These are phyloP conservation scores for Chalciporus chontae DNA, from an alignment of 768 basidiomycete species.

Conservation along the genomic window DNA sequence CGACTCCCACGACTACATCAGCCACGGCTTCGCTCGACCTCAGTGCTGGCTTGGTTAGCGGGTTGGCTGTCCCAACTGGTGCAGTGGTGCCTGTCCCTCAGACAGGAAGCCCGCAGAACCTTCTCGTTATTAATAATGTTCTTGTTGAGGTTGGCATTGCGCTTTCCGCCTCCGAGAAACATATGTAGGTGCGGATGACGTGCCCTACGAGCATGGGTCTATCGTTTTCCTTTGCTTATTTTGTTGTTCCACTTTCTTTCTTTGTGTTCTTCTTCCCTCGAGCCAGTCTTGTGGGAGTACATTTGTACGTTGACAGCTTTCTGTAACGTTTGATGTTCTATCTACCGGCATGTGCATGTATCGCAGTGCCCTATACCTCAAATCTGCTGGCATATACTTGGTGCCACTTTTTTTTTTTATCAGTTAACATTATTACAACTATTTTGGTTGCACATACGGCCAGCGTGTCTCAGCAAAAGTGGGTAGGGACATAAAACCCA, in stretches of 20 bases:
- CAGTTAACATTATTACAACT: conserved; percentile 1
- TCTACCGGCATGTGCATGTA: conserved; percentile 14
- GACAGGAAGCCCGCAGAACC: conserved; percentile 30
- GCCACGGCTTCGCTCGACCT: conserved; percentile 10
- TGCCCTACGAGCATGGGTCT: background rate
- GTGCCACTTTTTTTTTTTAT: background rate
- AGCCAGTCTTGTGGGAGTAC: conserved; percentile 3
- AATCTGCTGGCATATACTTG: background rate
- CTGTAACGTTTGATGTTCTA: conserved; percentile 1
- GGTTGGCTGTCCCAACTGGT: conserved; percentile 24
- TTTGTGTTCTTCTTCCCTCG: conserved; percentile 3
- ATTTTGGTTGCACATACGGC: conserved; percentile 1
- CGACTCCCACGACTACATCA: conserved; percentile 19
- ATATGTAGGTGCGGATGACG: background rate
- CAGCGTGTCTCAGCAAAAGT: background rate
- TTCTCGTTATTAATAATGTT: conserved; percentile 33
- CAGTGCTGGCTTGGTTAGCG: conserved; percentile 21
- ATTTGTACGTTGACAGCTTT: background rate
- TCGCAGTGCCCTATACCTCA: conserved; percentile 19
- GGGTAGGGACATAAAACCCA: too few species aligned
- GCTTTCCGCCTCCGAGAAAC: conserved; percentile 9
- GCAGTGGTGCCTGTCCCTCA: conserved; percentile 30
- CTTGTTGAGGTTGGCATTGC: conserved; percentile 32
- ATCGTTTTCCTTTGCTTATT: background rate
- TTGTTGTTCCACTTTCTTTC: background rate